phyloP scores from a whole-genome alignment of 2,329 filamentous ascomycete genomes.

The Colletotrichum theobromicola region DNA sequence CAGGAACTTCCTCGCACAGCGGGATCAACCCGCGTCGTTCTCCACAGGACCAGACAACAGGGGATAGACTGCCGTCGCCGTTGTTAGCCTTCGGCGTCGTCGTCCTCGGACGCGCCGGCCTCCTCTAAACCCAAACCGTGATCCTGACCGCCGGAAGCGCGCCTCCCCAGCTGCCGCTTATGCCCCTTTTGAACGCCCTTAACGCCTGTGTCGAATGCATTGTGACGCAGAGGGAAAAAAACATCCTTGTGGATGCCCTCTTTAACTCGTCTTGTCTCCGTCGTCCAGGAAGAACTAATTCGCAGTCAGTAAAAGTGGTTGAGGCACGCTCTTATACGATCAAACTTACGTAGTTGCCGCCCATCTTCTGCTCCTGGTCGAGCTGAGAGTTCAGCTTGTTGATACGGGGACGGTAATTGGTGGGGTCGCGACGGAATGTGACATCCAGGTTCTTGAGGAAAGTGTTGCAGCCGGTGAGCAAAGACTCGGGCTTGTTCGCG shows the following conservation, averaged over 20 bases:
- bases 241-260: constrained; percentile 47
- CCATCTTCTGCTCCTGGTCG: constrained; percentile 95
- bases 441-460: constrained; percentile 98
- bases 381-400: constrained; percentile 97
- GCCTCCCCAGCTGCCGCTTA: constrained; percentile 30
- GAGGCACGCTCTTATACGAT: not conserved
- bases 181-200: constrained; percentile 54
- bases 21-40: constrained; percentile 12
- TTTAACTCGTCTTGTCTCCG: constrained; percentile 62
- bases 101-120: constrained; percentile 64
- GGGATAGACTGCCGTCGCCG: constrained; percentile 68
- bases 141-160: constrained; percentile 33
- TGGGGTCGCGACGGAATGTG: constrained; percentile 97
- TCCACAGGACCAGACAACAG: constrained; percentile 68
- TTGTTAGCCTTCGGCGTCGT: constrained; percentile 61
- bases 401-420: constrained; percentile 95
- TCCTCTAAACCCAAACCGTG: constrained; percentile 43
- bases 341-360: constrained; percentile 83
- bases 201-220: constrained; percentile 53
- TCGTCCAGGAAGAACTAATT: constrained; percentile 93
- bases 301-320: constrained; percentile 23
- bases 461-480: constrained; percentile 93
- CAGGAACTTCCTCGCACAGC: not conserved
- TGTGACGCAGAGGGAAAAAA: constrained; percentile 32
- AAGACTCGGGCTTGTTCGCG: constrained; percentile 88